phyloP scores from a whole-genome alignment of 2,329 filamentous ascomycete species.

The Claviceps sp. region DNA sequence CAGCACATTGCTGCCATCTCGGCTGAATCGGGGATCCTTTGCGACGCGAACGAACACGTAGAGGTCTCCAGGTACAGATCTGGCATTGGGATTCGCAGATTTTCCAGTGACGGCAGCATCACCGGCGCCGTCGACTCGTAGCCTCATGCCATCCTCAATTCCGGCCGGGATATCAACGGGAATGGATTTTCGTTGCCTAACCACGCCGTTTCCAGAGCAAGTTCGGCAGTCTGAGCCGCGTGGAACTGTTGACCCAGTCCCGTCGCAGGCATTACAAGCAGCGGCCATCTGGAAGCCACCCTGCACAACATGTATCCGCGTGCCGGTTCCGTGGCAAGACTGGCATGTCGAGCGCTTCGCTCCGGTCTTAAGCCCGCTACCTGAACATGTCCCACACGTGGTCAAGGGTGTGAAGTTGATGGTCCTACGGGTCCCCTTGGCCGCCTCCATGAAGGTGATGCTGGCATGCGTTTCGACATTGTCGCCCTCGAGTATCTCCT shows the following conservation, averaged over 20 bases:
- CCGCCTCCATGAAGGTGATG: conserved; percentile 92
- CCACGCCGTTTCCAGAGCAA: conserved; percentile 73
- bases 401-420: conserved; percentile 73
- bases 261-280: conserved; percentile 71
- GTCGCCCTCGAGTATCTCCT: conserved; percentile 80
- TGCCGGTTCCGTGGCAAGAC: conserved; percentile 74
- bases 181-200: conserved; percentile 70
- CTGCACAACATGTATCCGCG: conserved; percentile 75
- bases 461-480: conserved; percentile 90
- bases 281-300: conserved; percentile 94
- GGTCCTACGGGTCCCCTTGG: conserved; percentile 81
- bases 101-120: conserved; percentile 71
- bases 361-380: conserved; percentile 73
- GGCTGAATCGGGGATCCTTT: conserved; percentile 79
- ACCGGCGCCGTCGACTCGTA: conserved; percentile 74
- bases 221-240: conserved; percentile 66
- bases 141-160: conserved; percentile 90
- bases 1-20: conserved; percentile 76
- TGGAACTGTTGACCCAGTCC: conserved; percentile 63
- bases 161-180: conserved; percentile 86
- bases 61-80: conserved; percentile 69
- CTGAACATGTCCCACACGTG: conserved; percentile 69
- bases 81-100: conserved; percentile 45
- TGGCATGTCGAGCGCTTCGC: conserved; percentile 61
- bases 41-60: conserved; percentile 84